These are phyloP conservation scores for Paramecium bursaria DNA, from an alignment of 73 alveolate species.

Conservation along the genomic window DNA sequence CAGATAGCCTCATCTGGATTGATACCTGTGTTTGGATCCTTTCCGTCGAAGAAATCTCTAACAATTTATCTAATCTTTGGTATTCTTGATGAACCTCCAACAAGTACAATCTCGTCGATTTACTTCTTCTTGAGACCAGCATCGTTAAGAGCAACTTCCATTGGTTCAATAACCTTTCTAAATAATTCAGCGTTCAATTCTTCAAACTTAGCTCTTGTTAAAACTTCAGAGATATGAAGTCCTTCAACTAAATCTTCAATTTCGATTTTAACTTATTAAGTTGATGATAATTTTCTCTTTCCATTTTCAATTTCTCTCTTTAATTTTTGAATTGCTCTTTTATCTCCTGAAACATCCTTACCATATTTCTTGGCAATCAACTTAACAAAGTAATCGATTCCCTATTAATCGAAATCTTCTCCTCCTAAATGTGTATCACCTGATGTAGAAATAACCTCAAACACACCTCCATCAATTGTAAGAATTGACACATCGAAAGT, in stretches of 20 bases:
- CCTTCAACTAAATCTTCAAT: conserved; percentile 97
- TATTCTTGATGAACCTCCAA: conserved; percentile 99
- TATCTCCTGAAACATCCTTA: conserved; percentile 87
- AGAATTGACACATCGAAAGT: conserved; percentile 98
- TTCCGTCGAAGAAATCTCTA: conserved; percentile 97
- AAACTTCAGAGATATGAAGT: conserved; percentile 94
- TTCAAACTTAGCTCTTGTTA: conserved; percentile 98
- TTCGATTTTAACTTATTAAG: conserved; percentile 90
- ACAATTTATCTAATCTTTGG: conserved; percentile 97
- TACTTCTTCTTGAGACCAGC: conserved; percentile 87
- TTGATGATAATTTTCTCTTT: conserved; percentile 96
- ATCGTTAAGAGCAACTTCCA: conserved; percentile 93
- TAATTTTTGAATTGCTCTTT: conserved; percentile 94
- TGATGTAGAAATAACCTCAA: conserved; percentile 97
- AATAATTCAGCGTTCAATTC: conserved; percentile 92
- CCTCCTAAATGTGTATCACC: conserved; percentile 99
- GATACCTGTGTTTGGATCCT: conserved; percentile 97
- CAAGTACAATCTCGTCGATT: conserved; percentile 76
- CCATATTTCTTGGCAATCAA: conserved; percentile 90
- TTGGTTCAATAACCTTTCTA: conserved; percentile 96
- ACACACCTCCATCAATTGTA: conserved; percentile 97
- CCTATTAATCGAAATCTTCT: conserved; percentile 98
- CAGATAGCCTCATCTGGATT: conserved; percentile 99
- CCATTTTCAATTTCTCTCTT: conserved; percentile 98
- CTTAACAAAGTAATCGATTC: conserved; percentile 93